These are phyloP conservation scores for Albifimbria verrucaria DNA, from an alignment of 2,329 filamentous ascomycete species.

Conservation along the genomic window DNA sequence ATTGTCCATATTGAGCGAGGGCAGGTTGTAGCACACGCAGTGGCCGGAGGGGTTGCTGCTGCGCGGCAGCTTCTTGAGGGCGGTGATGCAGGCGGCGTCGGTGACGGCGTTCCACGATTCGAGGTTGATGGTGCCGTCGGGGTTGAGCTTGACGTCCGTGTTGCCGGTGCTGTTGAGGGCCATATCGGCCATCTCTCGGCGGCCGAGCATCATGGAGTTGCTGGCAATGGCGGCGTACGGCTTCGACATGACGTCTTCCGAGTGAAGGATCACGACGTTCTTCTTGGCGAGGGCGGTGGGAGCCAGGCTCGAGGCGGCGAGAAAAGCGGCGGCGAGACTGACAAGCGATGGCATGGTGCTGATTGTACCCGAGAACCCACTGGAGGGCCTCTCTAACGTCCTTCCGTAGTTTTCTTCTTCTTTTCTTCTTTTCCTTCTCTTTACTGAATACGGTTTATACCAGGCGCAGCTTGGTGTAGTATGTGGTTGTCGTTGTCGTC, in stretches of 20 bases:
- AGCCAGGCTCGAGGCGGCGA: not conserved
- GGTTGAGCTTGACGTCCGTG: constrained; percentile 30
- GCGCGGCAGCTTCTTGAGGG: constrained; percentile 51
- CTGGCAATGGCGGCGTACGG: constrained; percentile 1
- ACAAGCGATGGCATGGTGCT: not conserved
- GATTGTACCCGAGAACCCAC: not conserved
- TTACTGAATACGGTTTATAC: too few species aligned
- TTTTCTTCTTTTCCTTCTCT: too few species aligned
- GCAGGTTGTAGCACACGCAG: constrained; percentile 79
- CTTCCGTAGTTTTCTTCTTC: not conserved
- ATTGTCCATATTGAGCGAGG: constrained; percentile 61
- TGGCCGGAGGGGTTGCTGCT: constrained; percentile 73
- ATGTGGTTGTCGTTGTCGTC: not conserved
- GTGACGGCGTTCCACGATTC: constrained; percentile 55
- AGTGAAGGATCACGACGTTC: not conserved
- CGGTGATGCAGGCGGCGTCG: constrained; percentile 54
- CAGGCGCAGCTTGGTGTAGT: not conserved
- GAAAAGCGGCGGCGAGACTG: not conserved
- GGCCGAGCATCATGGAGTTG: not conserved
- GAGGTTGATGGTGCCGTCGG: constrained; percentile 47
- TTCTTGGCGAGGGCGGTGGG: not conserved
- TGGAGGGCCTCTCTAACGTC: not conserved
- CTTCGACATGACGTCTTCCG: not conserved
- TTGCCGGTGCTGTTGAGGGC: constrained; percentile 12
- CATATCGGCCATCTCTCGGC: constrained; percentile 5